Evolutionary conservation across 768 basidiomycete species (phyloP).

Genomic region (Chalciporus piperatus): DNA sequence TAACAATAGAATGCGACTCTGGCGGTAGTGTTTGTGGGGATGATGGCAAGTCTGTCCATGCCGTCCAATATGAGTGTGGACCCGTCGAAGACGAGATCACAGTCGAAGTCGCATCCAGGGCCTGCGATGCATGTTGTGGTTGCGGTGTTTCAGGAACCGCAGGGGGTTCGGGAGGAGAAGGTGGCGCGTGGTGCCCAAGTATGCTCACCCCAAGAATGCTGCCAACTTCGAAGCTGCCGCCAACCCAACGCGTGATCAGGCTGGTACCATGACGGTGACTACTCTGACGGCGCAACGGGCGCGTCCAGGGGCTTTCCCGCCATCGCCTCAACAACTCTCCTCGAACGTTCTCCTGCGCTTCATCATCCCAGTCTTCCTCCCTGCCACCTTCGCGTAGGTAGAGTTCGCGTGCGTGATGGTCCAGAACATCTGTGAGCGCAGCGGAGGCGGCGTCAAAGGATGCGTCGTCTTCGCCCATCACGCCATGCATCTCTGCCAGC

Average conservation of each 20-base stretch:
- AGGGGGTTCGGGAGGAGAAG: background rate
- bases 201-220: slow-evolving; percentile 70
- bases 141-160: slow-evolving; percentile 1
- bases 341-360: slow-evolving; percentile 45
- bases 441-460: slow-evolving; percentile 31
- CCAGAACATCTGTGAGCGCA: slow-evolving; percentile 40
- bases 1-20: slow-evolving; percentile 12
- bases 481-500: slow-evolving; percentile 40
- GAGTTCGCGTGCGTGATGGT: slow-evolving; percentile 58
- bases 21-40: slow-evolving; percentile 6
- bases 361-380: slow-evolving; percentile 64
- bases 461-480: slow-evolving; percentile 31
- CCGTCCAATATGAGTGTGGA: slow-evolving; percentile 22
- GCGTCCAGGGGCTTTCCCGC: slow-evolving; percentile 67
- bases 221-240: slow-evolving; percentile 75
- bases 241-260: slow-evolving; percentile 53
- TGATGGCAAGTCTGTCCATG: slow-evolving; percentile 17
- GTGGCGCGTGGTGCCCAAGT: slow-evolving; percentile 32
- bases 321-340: slow-evolving; percentile 61
- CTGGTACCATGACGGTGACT: slow-evolving; percentile 2
- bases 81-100: slow-evolving; percentile 19
- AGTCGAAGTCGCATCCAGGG: slow-evolving; percentile 16
- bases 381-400: slow-evolving; percentile 65
- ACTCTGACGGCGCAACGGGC: slow-evolving; percentile 34
- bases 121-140: background rate